phyloP scores from a whole-genome alignment of 2,329 filamentous ascomycete genomes.

The Clarireedia homoeocarpa region DNA sequence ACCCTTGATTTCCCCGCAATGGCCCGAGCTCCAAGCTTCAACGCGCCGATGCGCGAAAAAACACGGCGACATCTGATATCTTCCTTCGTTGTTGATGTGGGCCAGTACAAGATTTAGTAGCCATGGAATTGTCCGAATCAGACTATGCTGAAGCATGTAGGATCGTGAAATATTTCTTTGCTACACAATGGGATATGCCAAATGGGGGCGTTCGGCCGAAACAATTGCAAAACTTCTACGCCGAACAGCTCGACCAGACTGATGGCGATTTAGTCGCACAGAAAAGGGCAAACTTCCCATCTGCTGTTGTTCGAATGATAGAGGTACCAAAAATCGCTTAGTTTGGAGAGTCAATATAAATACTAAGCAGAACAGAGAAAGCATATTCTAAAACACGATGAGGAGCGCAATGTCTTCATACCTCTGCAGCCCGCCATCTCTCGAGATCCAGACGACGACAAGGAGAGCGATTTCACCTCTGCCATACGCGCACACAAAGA shows the following conservation, averaged over 20 bases:
- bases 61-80: slow-evolving; percentile 3
- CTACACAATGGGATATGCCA: background rate
- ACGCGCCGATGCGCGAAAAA: slow-evolving; percentile 1
- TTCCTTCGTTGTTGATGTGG: background rate
- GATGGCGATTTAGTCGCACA: background rate
- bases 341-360: background rate
- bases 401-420: background rate
- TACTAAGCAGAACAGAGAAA: background rate
- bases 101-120: background rate
- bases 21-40: background rate
- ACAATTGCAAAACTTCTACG: background rate
- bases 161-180: background rate
- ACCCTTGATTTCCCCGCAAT: background rate
- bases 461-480: background rate
- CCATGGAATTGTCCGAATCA: slow-evolving; percentile 1
- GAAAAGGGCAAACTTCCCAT: slow-evolving; percentile 1
- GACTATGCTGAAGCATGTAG: background rate
- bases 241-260: background rate
- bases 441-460: background rate
- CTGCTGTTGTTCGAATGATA: background rate
- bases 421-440: background rate
- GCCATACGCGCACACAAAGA: background rate
- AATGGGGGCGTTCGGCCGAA: background rate
- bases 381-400: background rate
- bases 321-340: background rate